Evolutionary conservation across 192 early-diverging fungal species (phyloP).

Genomic region (Gaertneriomyces semiglobifer): DNA sequence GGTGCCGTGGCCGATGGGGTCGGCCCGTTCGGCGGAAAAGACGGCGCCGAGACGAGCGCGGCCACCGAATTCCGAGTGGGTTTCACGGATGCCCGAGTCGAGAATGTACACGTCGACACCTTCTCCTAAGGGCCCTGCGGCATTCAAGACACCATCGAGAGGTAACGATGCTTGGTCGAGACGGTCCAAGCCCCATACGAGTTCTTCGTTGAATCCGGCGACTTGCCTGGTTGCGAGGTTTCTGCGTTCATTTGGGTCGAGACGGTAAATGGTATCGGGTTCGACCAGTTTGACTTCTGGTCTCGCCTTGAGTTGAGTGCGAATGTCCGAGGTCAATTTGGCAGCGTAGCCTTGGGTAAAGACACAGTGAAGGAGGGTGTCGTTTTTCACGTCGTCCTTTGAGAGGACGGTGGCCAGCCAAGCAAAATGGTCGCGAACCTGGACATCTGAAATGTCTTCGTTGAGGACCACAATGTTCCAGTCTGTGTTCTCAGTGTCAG

Average conservation of each 20-base stretch:
- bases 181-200: conserved; percentile 35
- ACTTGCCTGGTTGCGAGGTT: not conserved
- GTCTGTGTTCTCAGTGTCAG: not conserved
- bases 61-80: conserved; percentile 85
- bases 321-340: not conserved
- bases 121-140: conserved; percentile 5
- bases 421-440: not conserved
- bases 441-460: not conserved
- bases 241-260: not conserved
- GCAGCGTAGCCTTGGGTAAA: conserved; percentile 14
- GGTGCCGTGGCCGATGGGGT: conserved; percentile 52
- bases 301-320: not conserved
- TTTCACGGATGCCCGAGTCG: conserved; percentile 84
- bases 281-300: conserved; percentile 15
- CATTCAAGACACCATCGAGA: conserved; percentile 23
- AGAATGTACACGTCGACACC: conserved; percentile 88
- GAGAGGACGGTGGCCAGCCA: conserved; percentile 8
- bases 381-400: not conserved
- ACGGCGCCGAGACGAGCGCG: conserved; percentile 65
- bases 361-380: conserved; percentile 5
- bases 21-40: conserved; percentile 31
- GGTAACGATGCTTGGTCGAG: conserved; percentile 21
- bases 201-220: not conserved
- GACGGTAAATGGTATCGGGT: not conserved
- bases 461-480: conserved; percentile 13